A percentile compares a stretch with the other conserved stretches of the same genome.
phyloP scores from a whole-genome alignment of 1,284 basidiomycete genomes.

The Volvariella volvacea region DNA sequence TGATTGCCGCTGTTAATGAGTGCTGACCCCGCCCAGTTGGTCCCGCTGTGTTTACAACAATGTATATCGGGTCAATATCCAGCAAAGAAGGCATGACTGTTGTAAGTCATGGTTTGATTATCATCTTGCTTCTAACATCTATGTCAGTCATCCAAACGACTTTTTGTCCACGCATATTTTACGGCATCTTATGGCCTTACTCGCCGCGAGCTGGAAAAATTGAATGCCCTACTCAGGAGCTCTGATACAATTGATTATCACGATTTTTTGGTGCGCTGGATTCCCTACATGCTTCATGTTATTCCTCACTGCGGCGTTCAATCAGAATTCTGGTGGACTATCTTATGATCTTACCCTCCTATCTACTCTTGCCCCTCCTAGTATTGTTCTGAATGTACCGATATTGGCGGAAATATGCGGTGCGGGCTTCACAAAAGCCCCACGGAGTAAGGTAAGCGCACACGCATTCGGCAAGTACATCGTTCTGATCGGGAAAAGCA shows the following conservation, averaged over 20 bases:
- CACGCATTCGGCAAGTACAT: not conserved
- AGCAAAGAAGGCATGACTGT: too few species aligned
- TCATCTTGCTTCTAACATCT: too few species aligned
- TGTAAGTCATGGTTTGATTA: too few species aligned
- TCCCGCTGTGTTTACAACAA: conserved; percentile 69
- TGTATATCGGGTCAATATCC: conserved; percentile 55
- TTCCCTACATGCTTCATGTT: not conserved
- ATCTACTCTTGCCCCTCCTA: conserved; percentile 43
- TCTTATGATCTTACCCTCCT: conserved; percentile 50
- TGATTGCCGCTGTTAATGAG: too few species aligned
- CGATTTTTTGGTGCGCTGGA: conserved; percentile 12
- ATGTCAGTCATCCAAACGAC: conserved; percentile 20
- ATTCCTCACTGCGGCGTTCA: conserved; percentile 4
- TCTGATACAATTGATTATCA: conserved; percentile 34
- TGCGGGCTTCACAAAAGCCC: conserved; percentile 72
- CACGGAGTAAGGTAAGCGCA: conserved; percentile 42
- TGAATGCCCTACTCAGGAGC: conserved; percentile 60
- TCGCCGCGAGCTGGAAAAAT: conserved; percentile 58
- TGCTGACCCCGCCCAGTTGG: conserved; percentile 46
- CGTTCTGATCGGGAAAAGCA: conserved; percentile 33
- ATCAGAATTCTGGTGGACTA: conserved; percentile 20
- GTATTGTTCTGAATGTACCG: conserved; percentile 53
- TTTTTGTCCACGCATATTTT: conserved; percentile 69
- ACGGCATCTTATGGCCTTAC: conserved; percentile 66
- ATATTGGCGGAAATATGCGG: conserved; percentile 72